Percentiles rank a stretch among this genome's conserved stretches.
Conservation (phyloP, 441 rosid genomes). For the Monsonia emarginata region DNA sequence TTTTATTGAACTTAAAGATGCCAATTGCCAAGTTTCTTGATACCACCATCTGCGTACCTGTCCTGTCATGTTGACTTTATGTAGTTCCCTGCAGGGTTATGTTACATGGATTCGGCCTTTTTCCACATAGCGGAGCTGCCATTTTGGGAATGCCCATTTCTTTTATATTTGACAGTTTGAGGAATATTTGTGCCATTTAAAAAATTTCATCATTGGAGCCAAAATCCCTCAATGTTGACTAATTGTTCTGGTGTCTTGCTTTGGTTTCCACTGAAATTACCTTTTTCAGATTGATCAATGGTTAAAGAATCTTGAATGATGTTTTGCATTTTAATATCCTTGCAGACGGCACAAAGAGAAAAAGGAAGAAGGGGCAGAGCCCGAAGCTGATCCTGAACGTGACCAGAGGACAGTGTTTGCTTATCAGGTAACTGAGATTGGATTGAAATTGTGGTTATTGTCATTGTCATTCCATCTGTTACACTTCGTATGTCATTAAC, state of each 20-base stretch:
- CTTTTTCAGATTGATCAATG: neutral
- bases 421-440: constrained; percentile 60
- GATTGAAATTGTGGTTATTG: too few relatives aligned
- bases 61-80: constrained; percentile 45
- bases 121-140: constrained; percentile 42
- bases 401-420: constrained; percentile 99
- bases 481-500: neutral
- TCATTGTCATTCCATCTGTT: neutral
- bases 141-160: constrained; percentile 30
- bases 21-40: constrained; percentile 19
- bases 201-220: constrained; percentile 8
- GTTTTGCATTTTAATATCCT: constrained; percentile 23
- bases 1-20: constrained; percentile 32
- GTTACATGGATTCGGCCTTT: constrained; percentile 47
- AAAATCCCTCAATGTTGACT: neutral
- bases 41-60: constrained; percentile 32
- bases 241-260: neutral
- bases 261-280: constrained; percentile 3
- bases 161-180: constrained; percentile 1
- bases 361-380: constrained; percentile 71
- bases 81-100: constrained; percentile 75
- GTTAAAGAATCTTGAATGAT: constrained; percentile 12
- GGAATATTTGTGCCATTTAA: neutral
- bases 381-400: constrained; percentile 94
- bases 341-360: constrained; percentile 73